Evolutionary conservation across 257 asterid species (phyloP).

Genomic region (Thymus quinquecostatus): DNA sequence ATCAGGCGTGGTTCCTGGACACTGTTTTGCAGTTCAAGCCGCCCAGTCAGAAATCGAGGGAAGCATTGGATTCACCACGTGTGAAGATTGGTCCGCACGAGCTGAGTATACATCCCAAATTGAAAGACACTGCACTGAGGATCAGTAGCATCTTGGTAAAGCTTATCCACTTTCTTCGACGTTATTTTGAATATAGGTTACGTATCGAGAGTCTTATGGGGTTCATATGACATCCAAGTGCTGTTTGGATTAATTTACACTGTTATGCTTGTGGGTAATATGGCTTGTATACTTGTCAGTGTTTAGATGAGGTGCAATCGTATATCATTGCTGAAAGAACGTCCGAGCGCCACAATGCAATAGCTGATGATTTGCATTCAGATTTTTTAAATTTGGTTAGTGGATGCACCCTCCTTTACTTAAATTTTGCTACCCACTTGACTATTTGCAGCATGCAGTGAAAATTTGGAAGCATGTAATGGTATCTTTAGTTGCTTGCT

Average conservation of each 20-base stretch:
- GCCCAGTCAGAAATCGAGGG: constrained; percentile 73
- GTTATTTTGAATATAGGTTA: background rate
- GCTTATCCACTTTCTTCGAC: background rate
- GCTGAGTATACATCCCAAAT: constrained; percentile 54
- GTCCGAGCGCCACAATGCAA: constrained; percentile 40
- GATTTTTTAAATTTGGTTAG: constrained; percentile 73
- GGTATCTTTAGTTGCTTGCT: background rate
- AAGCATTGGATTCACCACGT: constrained; percentile 64
- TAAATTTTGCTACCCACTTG: constrained; percentile 17
- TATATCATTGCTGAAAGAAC: constrained; percentile 79
- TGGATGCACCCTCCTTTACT: constrained; percentile 18
- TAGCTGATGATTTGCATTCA: constrained; percentile 35
- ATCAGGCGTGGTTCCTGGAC: constrained; percentile 75
- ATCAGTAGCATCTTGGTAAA: constrained; percentile 75
- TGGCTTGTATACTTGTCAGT: constrained; percentile 47
- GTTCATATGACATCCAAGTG: background rate
- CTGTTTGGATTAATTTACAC: constrained; percentile 13
- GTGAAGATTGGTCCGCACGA: constrained; percentile 68
- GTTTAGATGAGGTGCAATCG: constrained; percentile 93
- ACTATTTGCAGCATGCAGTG: constrained; percentile 17
- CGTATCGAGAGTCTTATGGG: background rate
- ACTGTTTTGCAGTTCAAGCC: constrained; percentile 59
- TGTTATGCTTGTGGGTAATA: constrained; percentile 24
- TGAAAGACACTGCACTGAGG: constrained; percentile 68
- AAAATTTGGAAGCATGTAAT: constrained; percentile 28